phyloP scores from a whole-genome alignment of 2,329 filamentous ascomycete species.

The Knufia petricola region DNA sequence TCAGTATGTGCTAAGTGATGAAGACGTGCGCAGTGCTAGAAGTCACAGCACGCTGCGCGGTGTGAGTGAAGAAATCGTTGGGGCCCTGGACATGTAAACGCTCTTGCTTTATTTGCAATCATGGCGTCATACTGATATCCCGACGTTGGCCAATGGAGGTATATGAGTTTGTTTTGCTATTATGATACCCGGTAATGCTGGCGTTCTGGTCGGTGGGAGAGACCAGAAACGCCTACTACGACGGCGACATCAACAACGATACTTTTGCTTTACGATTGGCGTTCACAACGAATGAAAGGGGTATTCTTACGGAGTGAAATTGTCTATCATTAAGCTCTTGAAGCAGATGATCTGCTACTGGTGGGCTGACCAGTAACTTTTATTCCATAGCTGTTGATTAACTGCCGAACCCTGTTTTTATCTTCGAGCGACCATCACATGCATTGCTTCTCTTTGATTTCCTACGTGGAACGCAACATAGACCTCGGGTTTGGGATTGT shows the following conservation, averaged over 20 bases:
- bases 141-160: not conserved
- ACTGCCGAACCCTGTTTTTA: constrained; percentile 3
- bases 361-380: no score
- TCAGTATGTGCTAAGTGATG: constrained; percentile 37
- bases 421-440: no score
- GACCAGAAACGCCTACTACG: constrained; percentile 4
- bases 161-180: not conserved
- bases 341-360: no score
- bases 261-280: not conserved
- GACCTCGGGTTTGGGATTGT: no score
- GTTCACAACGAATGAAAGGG: not conserved
- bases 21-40: constrained; percentile 31
- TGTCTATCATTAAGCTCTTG: no score
- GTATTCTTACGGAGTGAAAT: no score
- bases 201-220: constrained; percentile 6
- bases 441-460: no score
- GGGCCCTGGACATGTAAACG: constrained; percentile 42
- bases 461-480: no score
- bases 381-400: no score
- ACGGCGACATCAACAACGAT: not conserved
- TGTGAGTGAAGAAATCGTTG: constrained; percentile 45
- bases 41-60: constrained; percentile 40
- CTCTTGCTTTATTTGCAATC: not conserved
- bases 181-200: constrained; percentile 8
- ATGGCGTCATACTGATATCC: not conserved